phyloP scores from a whole-genome alignment of 805 yeast species.

The Ogataea nitratoaversa region DNA sequence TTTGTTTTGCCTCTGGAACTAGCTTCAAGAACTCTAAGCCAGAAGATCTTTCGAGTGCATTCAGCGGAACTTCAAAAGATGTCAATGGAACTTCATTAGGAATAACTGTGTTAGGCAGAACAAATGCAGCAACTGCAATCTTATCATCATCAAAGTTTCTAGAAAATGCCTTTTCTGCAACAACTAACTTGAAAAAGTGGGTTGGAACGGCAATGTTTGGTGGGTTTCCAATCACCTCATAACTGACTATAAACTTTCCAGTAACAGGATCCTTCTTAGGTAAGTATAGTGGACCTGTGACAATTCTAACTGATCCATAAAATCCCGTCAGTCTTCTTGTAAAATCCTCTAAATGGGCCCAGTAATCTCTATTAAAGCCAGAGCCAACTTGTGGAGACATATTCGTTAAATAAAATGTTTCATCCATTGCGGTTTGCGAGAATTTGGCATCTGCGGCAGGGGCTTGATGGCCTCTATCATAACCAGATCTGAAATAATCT shows the following conservation, averaged over 20 bases:
- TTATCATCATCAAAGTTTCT: slow-evolving; percentile 34
- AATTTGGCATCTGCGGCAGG: slow-evolving; percentile 98
- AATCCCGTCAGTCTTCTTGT: slow-evolving; percentile 68
- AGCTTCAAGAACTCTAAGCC: slow-evolving; percentile 79
- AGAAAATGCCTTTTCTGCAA: slow-evolving; percentile 62
- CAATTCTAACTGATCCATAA: slow-evolving; percentile 73
- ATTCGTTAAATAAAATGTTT: slow-evolving; percentile 84
- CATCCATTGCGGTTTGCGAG: slow-evolving; percentile 89
- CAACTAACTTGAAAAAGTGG: slow-evolving; percentile 86
- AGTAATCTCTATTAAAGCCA: slow-evolving; percentile 94
- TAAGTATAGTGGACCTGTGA: slow-evolving; percentile 90
- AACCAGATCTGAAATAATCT: slow-evolving; percentile 93
- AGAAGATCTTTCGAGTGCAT: slow-evolving; percentile 80
- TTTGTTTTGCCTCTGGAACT: slow-evolving; percentile 52
- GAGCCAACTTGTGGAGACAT: slow-evolving; percentile 97
- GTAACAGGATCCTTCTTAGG: slow-evolving; percentile 71
- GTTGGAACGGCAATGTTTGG: slow-evolving; percentile 97
- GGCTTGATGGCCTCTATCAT: slow-evolving; percentile 95
- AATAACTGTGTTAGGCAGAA: slow-evolving; percentile 82
- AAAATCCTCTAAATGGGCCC: slow-evolving; percentile 96
- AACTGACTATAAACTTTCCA: slow-evolving; percentile 79
- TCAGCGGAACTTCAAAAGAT: slow-evolving; percentile 80
- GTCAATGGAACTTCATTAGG: slow-evolving; percentile 66
- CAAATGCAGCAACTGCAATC: slow-evolving; percentile 86
- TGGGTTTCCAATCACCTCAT: slow-evolving; percentile 95